Evolutionary conservation across 75 land plant species (phyloP), one percentile per base, ranked within the genome.

Genomic region (Larix kaempferi): DNA sequence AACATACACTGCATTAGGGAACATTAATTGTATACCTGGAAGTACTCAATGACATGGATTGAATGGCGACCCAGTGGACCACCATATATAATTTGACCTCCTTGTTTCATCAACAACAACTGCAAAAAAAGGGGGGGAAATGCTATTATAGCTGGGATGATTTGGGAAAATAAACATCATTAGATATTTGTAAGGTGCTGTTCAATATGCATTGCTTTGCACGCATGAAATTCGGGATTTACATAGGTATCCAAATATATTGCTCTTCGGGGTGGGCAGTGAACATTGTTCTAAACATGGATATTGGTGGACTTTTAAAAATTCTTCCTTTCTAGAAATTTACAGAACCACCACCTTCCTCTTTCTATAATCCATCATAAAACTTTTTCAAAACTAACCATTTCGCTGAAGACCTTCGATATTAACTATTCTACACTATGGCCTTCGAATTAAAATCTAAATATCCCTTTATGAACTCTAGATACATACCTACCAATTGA

Each of bases 81-180:
- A 17, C 55, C 79, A 77, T 84, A 84, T 23, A 82, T 82, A 16
- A 82, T 73, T 61, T 82, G 86, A 55, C 86, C 86, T 11, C 86
- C 85, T 35, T 80, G 79, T 77, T 84, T 84, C 56, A 84, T 55
- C 75, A 84, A 74, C n/a, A 84, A 13, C 5, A 82, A 52, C 82
- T 80, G 80, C 56, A 39, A 26, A 69, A 57, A 15, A 17, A 21
- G 33, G 25, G 37, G 37, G 57, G 26, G 37, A 41, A 41, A 49
- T 49, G 52, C 52, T 49, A 49, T 49, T 49, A 10, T 16, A 69
- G 12, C 39, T 69, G 41, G 41, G 52, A n/a, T 19, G 3, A 4
- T 25, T 65, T 37, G 41, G 54, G n/a, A 69, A 69, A 69, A 21
- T 67, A 67, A 39, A 37, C 3, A 41, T 3, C 52, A 69, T 11